phyloP scores from a whole-genome alignment of 208 protist genomes.

The Vickermania ingenoplastis region DNA sequence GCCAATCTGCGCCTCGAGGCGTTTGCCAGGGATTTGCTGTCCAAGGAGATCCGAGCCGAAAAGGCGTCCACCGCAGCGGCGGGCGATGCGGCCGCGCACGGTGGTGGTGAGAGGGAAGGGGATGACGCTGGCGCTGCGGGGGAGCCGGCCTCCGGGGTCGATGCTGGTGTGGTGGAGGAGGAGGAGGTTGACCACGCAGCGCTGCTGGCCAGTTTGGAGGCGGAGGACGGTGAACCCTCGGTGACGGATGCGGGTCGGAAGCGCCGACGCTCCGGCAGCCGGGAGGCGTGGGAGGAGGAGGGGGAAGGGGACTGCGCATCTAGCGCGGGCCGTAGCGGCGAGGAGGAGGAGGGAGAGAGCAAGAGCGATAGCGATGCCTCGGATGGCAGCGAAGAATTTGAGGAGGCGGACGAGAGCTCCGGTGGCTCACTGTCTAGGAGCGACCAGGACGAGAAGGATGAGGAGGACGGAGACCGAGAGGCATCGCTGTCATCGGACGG shows the following conservation, averaged over 20 bases:
- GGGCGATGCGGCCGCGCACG: not conserved
- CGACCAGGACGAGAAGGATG: not conserved
- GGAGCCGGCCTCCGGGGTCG: not conserved
- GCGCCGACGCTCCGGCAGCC: not conserved
- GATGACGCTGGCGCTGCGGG: not conserved
- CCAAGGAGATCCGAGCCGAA: too few relatives aligned
- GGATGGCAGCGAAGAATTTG: not conserved
- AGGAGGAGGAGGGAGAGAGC: constrained; percentile 12
- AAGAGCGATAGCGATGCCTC: constrained; percentile 1
- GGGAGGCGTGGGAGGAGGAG: constrained; percentile 2
- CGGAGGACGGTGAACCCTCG: too few relatives aligned
- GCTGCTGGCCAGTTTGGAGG: too few relatives aligned
- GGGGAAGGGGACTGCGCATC: constrained; percentile 3
- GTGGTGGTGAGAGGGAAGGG: not conserved
- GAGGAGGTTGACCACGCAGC: constrained; percentile 3
- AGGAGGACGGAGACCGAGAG: too few relatives aligned
- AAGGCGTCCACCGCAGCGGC: constrained; percentile 1
- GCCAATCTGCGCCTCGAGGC: not conserved
- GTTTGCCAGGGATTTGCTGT: not conserved
- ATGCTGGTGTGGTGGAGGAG: constrained; percentile 6
- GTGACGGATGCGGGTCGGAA: too few relatives aligned
- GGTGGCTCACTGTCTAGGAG: not conserved
- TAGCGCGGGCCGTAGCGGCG: not conserved
- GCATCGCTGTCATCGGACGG: too few relatives aligned
- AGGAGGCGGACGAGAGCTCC: too few relatives aligned